These are phyloP conservation scores for Ganoderma lingzhi DNA, from an alignment of 1,284 basidiomycete genomes.

Conservation along the genomic window DNA sequence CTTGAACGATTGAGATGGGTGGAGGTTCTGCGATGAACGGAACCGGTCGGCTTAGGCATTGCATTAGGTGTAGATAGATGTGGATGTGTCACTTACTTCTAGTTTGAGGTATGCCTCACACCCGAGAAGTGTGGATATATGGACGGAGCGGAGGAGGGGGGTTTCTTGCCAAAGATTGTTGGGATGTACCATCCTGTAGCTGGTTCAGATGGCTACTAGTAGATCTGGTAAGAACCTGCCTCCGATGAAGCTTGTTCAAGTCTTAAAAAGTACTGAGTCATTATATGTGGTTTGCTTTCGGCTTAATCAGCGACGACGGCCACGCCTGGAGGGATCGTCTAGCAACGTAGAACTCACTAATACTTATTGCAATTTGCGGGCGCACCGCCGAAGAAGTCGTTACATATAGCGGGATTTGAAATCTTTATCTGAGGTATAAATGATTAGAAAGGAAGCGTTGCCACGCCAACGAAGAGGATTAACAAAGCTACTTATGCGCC, in stretches of 20 bases:
- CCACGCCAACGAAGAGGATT: no score
- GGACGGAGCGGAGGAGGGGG: constrained; percentile 65
- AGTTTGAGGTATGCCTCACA: constrained; percentile 71
- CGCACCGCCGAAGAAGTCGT: no score
- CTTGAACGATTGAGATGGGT: constrained; percentile 80
- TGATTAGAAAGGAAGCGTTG: no score
- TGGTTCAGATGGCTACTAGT: not conserved
- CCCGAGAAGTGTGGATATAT: constrained; percentile 59
- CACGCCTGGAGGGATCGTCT: not conserved
- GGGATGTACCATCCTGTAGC: not conserved
- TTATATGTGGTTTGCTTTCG: not conserved
- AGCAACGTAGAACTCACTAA: no score
- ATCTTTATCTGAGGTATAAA: no score
- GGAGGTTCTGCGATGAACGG: constrained; percentile 61
- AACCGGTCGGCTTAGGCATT: not conserved
- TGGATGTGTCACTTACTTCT: constrained; percentile 52
- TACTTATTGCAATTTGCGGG: no score
- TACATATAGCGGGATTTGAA: no score
- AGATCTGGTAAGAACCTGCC: not conserved
- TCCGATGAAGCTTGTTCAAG: not conserved
- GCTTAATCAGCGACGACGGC: not conserved
- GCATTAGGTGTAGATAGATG: no score
- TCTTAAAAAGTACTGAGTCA: not conserved
- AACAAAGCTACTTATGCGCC: no score
- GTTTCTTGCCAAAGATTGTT: constrained; percentile 62